These are phyloP conservation scores for Penicillium sp. DNA, from an alignment of 2,329 filamentous ascomycete species.

Conservation along the genomic window DNA sequence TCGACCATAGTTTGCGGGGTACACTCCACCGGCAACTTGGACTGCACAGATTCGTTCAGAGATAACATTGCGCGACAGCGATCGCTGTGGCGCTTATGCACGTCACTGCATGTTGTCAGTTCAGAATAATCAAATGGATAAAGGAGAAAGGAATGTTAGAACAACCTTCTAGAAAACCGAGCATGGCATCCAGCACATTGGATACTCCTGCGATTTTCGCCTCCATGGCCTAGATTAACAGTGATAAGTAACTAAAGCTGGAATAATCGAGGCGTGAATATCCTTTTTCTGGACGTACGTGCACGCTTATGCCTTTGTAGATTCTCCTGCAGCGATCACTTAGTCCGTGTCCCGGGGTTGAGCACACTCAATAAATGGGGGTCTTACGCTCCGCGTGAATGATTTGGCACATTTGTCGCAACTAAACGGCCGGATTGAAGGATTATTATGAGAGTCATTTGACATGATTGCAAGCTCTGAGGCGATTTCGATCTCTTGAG, in stretches of 20 bases:
- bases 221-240: slow-evolving; percentile 16
- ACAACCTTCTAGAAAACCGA: slow-evolving; percentile 15
- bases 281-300: slow-evolving; percentile 7
- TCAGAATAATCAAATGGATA: neutral
- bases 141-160: neutral
- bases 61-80: slow-evolving; percentile 7
- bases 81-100: slow-evolving; percentile 12
- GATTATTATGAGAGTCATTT: too few relatives aligned
- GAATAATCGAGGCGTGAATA: neutral
- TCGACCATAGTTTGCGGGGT: neutral
- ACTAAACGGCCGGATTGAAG: slow-evolving; percentile 15
- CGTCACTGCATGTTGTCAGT: slow-evolving; percentile 9
- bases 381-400: slow-evolving; percentile 18
- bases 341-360: slow-evolving; percentile 2
- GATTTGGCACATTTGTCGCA: slow-evolving; percentile 15
- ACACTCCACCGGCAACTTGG: neutral
- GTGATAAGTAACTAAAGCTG: too few relatives aligned
- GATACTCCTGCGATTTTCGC: slow-evolving; percentile 3
- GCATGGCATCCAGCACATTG: slow-evolving; percentile 12
- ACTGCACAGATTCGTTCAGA: neutral
- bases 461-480: too few relatives aligned
- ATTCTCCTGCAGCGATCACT: slow-evolving; percentile 14
- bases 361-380: neutral
- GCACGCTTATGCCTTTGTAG: slow-evolving; percentile 19
- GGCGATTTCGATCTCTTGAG: too few relatives aligned